These are phyloP conservation scores for sweet orange (Citrus sinensis) DNA, from an alignment of 345 rosid species.

Conservation along the genomic window DVS_A1.0 CM039166.1:12772001-12772500, in stretches of 20 bases:
- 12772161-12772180: background rate
- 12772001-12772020: background rate
- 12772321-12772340: background rate
- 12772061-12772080: background rate
- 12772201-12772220: no score
- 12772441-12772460: background rate
- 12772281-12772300: no score
- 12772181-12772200: no score
- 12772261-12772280: background rate
- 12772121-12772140: background rate
- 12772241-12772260: no score
- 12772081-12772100: background rate
- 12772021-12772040: background rate
- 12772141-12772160: background rate
- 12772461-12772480: background rate
- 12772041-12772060: background rate
- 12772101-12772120: background rate
- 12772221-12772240: no score
- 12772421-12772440: background rate
- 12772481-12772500: background rate
- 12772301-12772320: background rate
- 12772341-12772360: background rate
- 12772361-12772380: background rate
- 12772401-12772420: background rate
- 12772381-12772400: background rate